These are phyloP conservation scores for Erodium moschatum DNA, from an alignment of 441 rosid genomes.

Conservation along the genomic window DNA sequence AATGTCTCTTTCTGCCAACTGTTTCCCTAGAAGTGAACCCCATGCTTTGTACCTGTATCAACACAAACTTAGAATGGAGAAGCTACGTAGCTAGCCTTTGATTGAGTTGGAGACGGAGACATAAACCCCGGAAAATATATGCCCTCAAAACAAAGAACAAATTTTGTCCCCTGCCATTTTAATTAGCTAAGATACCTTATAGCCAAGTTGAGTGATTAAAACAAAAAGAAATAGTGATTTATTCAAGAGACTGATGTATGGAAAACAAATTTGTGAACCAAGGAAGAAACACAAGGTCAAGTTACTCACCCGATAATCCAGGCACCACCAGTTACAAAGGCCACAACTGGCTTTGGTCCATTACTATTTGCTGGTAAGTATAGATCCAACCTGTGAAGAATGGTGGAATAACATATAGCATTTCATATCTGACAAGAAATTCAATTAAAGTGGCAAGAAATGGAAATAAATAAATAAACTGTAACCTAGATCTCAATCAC, in stretches of 20 bases:
- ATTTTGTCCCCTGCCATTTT: neutral
- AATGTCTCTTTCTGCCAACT: constrained; percentile 87
- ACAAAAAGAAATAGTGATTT: no score
- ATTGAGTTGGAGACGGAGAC: no score
- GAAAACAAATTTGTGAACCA: neutral
- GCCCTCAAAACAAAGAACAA: neutral
- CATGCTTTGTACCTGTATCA: constrained; percentile 86
- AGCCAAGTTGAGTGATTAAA: neutral
- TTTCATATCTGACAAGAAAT: neutral
- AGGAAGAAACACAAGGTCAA: constrained; percentile 12
- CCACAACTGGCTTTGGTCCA: constrained; percentile 75
- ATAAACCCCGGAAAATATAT: neutral
- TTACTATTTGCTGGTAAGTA: constrained; percentile 53
- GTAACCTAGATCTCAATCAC: constrained; percentile 14
- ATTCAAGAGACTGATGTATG: neutral
- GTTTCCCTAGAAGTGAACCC: constrained; percentile 91
- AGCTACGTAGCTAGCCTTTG: constrained; percentile 1
- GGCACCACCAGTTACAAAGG: constrained; percentile 94
- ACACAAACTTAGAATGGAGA: constrained; percentile 18
- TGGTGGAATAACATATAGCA: constrained; percentile 11
- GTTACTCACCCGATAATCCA: constrained; percentile 86
- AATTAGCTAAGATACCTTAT: neutral
- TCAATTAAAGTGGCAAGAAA: neutral
- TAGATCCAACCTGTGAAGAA: constrained; percentile 64
- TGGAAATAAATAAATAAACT: constrained; percentile 10